Percentiles rank a stretch among this genome's conserved stretches.
phyloP scores from a whole-genome alignment of 2,329 filamentous ascomycete species.

The Aspergillus ochraceus region DNA sequence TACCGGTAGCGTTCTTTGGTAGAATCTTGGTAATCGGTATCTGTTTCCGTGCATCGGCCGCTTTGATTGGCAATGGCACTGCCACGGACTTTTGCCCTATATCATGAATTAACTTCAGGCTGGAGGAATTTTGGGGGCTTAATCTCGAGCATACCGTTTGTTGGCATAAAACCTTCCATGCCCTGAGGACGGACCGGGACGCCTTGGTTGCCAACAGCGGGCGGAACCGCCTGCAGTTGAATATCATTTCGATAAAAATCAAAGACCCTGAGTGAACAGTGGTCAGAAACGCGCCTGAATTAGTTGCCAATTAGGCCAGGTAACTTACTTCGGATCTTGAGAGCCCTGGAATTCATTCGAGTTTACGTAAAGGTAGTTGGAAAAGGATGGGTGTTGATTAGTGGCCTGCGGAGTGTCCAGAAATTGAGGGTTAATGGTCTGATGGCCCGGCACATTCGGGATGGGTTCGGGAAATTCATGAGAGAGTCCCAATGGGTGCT shows the following conservation, averaged over 20 bases:
- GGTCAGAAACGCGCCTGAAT: neutral
- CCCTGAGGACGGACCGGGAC: constrained; percentile 2
- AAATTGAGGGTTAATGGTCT: constrained; percentile 43
- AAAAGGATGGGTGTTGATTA: constrained; percentile 20
- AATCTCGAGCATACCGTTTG: constrained; percentile 15
- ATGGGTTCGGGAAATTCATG: constrained; percentile 29
- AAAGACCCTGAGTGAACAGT: constrained; percentile 18
- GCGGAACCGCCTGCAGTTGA: constrained; percentile 20
- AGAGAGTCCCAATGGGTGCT: constrained; percentile 31
- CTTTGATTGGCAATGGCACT: constrained; percentile 13
- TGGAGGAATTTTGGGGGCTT: neutral
- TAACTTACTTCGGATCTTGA: constrained; percentile 30
- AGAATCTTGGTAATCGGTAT: constrained; percentile 24
- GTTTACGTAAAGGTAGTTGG: constrained; percentile 29
- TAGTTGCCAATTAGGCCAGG: neutral
- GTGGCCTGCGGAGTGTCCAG: constrained; percentile 32
- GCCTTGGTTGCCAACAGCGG: constrained; percentile 2
- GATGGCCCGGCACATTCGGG: constrained; percentile 27
- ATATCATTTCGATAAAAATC: constrained; percentile 31
- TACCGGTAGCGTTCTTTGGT: constrained; percentile 24
- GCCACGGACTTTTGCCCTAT: constrained; percentile 16
- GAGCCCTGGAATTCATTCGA: constrained; percentile 27
- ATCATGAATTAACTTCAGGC: neutral
- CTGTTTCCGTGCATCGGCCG: constrained; percentile 18
- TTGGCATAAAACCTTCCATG: constrained; percentile 4